Evolutionary conservation across 768 basidiomycete species (phyloP).

Genomic region (Galerina marginata): DNA sequence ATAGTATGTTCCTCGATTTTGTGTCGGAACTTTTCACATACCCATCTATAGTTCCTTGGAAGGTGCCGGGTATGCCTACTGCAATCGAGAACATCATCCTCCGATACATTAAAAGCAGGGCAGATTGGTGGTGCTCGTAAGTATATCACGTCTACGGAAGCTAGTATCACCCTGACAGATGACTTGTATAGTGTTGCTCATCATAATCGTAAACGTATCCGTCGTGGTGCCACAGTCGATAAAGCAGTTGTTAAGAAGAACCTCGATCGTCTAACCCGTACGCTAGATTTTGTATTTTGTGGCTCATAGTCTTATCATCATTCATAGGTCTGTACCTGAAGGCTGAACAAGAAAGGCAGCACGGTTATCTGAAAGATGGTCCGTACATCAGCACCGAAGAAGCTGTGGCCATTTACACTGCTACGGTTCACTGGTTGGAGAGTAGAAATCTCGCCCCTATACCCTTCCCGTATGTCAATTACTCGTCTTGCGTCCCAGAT

Average conservation of each 20-base stretch:
- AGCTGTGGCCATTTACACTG: constrained; percentile 97
- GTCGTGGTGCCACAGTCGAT: constrained; percentile 95
- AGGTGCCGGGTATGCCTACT: constrained; percentile 99
- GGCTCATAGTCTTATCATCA: constrained; percentile 9
- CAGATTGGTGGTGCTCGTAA: constrained; percentile 97
- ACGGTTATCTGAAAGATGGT: constrained; percentile 98
- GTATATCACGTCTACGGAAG: constrained; percentile 27
- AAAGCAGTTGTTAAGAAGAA: constrained; percentile 99
- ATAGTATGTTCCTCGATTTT: constrained; percentile 54
- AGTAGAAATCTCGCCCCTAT: constrained; percentile 98
- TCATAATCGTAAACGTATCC: constrained; percentile 97
- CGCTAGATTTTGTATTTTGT: neutral
- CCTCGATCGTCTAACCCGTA: constrained; percentile 93
- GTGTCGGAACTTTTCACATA: neutral
- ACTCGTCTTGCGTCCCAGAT: neutral
- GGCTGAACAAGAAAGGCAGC: constrained; percentile 98
- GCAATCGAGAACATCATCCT: constrained; percentile 99
- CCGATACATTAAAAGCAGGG: constrained; percentile 98
- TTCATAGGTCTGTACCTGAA: constrained; percentile 84
- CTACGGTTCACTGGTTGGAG: constrained; percentile 99
- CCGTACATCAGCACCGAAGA: constrained; percentile 99
- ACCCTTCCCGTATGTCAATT: constrained; percentile 83
- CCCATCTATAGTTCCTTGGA: constrained; percentile 81
- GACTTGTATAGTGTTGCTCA: constrained; percentile 77
- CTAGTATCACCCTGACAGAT: neutral